Base-by-base conservation (phyloP, 306 rosid species). In the Gillenia trifoliata region DNA sequence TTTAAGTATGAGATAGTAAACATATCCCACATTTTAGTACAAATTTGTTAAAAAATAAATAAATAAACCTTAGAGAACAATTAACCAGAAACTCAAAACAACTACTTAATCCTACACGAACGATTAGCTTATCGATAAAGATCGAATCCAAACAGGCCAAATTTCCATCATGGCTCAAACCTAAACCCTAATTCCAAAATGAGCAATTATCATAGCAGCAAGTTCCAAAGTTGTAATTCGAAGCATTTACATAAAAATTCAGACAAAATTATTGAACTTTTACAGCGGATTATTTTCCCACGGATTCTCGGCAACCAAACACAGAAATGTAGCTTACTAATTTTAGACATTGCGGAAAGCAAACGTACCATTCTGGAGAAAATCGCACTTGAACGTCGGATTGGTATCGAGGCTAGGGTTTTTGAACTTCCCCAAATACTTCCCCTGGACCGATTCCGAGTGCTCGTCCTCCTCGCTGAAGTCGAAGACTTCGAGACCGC, bases 381-480 rank as follows among this genome's bases (percentile, higher is more conserved):
- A 63, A 25, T 82, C 83, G 70, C 8, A 62, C 65, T 77, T 80
- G 75, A 54, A 75, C 61, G 31, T 31, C 64, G 79, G 55, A 57
- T 66, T 73, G 9, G 62, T 68, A 9, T 65, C 81, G 68, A 34
- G 38, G 70, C 66, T 77, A 78, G 90, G 85, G 90, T 72, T 85
- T 71, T 79, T 74, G 64, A 74, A 72, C 56, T 80, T 78, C 47
- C 12, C 49, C 31, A 70, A 26, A 26, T 33, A 73, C 23, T 81
- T 87, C 9, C 45, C 79, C 47, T 83, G 45, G 63, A 68, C 69
- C 71, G 73, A 62, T 50, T 84, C 86, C 3, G 75, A 61, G 6
- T 28, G 79, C 67, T 78, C 89, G 30, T 91, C 98, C 29, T 89
- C 89, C 56, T 85, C 86, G 62, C 76, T 77, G 83, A 83, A 91